Evolutionary conservation across 2,329 filamentous ascomycete genomes (phyloP).

Genomic region (Aspergillus neoniger): DNA sequence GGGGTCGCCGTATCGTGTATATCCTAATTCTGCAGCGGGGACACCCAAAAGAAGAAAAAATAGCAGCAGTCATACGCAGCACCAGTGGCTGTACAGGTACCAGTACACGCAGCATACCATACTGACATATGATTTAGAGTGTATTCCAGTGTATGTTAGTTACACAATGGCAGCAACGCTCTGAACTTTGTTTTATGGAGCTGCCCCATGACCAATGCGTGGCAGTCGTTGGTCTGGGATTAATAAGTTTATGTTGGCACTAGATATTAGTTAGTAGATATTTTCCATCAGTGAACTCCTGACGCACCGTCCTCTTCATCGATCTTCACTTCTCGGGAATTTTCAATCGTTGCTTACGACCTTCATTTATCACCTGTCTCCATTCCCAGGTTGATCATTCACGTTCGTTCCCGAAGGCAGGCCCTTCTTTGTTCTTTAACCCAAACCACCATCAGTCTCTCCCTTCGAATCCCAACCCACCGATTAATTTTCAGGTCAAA

Average conservation of each 20-base stretch:
- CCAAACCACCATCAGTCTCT: not conserved
- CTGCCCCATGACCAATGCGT: not conserved
- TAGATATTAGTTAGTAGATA: not conserved
- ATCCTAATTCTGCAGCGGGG: not conserved
- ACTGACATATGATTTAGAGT: not conserved
- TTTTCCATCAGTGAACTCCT: not conserved
- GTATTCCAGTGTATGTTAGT: no score
- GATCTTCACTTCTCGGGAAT: not conserved
- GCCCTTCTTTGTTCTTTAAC: not conserved
- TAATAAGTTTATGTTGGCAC: not conserved
- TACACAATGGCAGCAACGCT: not conserved
- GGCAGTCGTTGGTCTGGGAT: not conserved
- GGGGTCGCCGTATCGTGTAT: not conserved
- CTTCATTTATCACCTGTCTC: not conserved
- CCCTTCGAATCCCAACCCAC: not conserved
- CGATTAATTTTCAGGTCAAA: not conserved
- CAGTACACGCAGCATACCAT: not conserved
- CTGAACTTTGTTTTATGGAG: not conserved
- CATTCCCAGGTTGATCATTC: not conserved
- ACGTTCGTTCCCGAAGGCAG: conserved; percentile 2
- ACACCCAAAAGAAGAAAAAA: not conserved
- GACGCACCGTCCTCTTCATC: not conserved
- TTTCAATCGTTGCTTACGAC: not conserved
- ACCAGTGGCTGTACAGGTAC: not conserved
- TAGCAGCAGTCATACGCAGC: not conserved